Evolutionary conservation across 2,329 filamentous ascomycete genomes (phyloP).

Genomic region (Penicillium janthinellum): DNA sequence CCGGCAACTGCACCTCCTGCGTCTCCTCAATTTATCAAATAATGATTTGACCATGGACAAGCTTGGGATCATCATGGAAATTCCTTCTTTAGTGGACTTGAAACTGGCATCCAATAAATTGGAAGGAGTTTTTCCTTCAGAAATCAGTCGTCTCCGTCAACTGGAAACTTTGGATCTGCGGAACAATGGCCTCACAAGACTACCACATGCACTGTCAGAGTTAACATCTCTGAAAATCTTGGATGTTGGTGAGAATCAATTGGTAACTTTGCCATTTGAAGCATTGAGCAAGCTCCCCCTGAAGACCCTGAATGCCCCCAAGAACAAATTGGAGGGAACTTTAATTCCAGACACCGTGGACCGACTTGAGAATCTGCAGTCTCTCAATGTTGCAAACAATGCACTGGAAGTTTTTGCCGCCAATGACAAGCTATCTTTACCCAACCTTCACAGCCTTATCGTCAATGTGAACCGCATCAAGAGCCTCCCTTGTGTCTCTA

Average conservation of each 20-base stretch:
- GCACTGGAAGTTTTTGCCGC: constrained; percentile 60
- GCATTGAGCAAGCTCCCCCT: constrained; percentile 68
- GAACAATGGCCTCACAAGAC: constrained; percentile 71
- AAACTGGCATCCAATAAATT: constrained; percentile 78
- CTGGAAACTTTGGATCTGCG: constrained; percentile 82
- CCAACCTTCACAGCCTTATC: constrained; percentile 71
- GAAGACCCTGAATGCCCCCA: constrained; percentile 71
- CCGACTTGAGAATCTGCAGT: constrained; percentile 66
- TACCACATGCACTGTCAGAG: constrained; percentile 69
- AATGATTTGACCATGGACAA: constrained; percentile 76
- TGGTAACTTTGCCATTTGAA: constrained; percentile 71
- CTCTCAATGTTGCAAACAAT: constrained; percentile 77
- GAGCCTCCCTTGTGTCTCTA: constrained; percentile 70
- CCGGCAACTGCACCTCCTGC: constrained; percentile 70
- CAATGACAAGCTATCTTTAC: constrained; percentile 60
- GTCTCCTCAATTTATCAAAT: constrained; percentile 79
- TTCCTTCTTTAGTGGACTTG: constrained; percentile 73
- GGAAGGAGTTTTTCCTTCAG: constrained; percentile 65
- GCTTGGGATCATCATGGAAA: constrained; percentile 72
- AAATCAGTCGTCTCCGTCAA: constrained; percentile 64
- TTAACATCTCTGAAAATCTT: constrained; percentile 72
- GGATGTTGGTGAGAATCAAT: constrained; percentile 77
- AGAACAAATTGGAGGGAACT: constrained; percentile 74
- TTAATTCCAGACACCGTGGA: constrained; percentile 67
- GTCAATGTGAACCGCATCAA: constrained; percentile 81